phyloP scores from a whole-genome alignment of 805 yeast genomes.

The Candida schatavii region DNA sequence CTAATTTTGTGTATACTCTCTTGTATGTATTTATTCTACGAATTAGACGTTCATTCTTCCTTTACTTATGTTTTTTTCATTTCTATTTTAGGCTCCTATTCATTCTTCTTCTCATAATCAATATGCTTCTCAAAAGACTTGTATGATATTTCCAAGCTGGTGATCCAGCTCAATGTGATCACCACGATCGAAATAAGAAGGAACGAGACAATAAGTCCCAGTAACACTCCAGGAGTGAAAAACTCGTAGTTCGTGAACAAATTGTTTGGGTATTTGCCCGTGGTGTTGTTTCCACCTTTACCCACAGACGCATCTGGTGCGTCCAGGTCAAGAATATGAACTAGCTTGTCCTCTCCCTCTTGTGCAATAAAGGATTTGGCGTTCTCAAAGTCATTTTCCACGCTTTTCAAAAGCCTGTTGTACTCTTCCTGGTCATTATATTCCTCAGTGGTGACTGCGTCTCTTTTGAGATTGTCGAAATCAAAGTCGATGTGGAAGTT shows the following conservation, averaged over 20 bases:
- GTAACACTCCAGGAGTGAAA: conserved; percentile 79
- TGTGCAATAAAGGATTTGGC: conserved; percentile 31
- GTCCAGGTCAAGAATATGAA: conserved; percentile 18
- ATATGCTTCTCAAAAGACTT: conserved; percentile 74
- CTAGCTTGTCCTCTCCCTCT: conserved; percentile 22
- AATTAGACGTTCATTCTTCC: too few relatives aligned
- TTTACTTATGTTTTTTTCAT: not conserved
- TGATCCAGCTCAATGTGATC: conserved; percentile 69
- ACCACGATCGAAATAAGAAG: conserved; percentile 56
- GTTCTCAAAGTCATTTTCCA: conserved; percentile 30
- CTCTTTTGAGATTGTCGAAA: conserved; percentile 20
- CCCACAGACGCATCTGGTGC: conserved; percentile 4
- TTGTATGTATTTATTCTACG: too few relatives aligned
- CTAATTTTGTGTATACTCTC: too few relatives aligned
- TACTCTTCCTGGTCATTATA: conserved; percentile 11
- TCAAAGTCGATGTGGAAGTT: conserved; percentile 19
- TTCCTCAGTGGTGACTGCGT: conserved; percentile 1
- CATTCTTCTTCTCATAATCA: conserved; percentile 48
- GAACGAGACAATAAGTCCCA: conserved; percentile 65
- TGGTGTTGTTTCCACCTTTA: conserved; percentile 4
- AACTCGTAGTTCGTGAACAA: conserved; percentile 65
- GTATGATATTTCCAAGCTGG: conserved; percentile 72
- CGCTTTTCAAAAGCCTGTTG: conserved; percentile 15
- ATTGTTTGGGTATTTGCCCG: conserved; percentile 23
- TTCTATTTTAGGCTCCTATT: conserved; percentile 16